A percentile compares a stretch with the other conserved stretches of the same genome.
phyloP scores from a whole-genome alignment of 2,329 filamentous ascomycete genomes.

The Pleoardoris graminearum region DNA sequence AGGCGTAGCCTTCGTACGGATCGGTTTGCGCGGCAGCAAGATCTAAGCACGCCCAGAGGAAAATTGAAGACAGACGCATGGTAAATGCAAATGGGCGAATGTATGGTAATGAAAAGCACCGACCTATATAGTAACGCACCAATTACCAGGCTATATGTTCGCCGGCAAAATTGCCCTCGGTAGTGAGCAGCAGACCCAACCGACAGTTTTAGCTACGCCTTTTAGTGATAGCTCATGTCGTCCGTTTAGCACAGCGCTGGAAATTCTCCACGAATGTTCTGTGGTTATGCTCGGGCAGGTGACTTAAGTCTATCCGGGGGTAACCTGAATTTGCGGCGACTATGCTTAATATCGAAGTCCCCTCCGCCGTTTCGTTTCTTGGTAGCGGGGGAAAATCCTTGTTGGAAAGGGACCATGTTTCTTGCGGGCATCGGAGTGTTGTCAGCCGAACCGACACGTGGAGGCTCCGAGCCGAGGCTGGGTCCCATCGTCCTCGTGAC shows the following conservation, averaged over 20 bases:
- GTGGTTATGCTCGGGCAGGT: background rate
- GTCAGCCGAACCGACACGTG: too few relatives aligned
- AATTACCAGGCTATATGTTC: background rate
- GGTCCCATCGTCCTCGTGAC: too few relatives aligned
- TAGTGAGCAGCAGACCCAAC: background rate
- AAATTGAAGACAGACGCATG: background rate
- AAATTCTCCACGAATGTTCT: background rate
- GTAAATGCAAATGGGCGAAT: background rate
- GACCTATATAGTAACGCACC: background rate
- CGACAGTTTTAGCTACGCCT: background rate
- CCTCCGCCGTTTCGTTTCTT: too few relatives aligned
- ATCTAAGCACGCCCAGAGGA: background rate
- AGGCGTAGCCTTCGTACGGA: conserved; percentile 53
- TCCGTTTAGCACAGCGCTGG: background rate
- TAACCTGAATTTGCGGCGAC: background rate
- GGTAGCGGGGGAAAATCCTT: too few relatives aligned
- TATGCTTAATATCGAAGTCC: background rate
- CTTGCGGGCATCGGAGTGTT: too few relatives aligned
- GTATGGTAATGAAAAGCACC: background rate
- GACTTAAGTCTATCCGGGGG: background rate
- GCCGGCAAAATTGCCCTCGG: background rate
- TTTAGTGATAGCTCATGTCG: background rate
- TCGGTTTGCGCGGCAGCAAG: conserved; percentile 28
- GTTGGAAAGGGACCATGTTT: too few relatives aligned
- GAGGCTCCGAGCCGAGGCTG: too few relatives aligned